Conservation (phyloP, 129 eudicot genomes). For the Oenanthe sinensis region DNA sequence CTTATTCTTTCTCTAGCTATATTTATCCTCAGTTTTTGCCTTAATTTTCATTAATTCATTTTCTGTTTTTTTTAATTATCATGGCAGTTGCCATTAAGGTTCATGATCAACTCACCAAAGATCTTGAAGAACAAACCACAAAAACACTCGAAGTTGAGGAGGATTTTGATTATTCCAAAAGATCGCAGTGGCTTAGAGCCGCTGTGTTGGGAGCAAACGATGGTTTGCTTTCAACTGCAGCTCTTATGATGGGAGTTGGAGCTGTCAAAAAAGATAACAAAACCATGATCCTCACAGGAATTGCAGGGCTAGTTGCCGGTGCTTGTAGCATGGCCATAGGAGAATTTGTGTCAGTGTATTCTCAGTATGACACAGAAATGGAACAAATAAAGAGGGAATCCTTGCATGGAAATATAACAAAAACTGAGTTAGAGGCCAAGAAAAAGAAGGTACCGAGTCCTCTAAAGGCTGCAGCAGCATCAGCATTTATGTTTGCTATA, state of each 20-base stretch:
- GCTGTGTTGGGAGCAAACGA: conserved; percentile 63
- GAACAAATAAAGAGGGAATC: conserved; percentile 48
- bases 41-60: too few species aligned
- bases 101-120: conserved; percentile 17
- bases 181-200: conserved; percentile 62
- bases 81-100: conserved; percentile 4
- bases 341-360: conserved; percentile 64
- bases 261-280: conserved; percentile 40
- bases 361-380: conserved; percentile 63
- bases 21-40: neutral
- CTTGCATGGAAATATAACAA: neutral
- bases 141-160: conserved; percentile 10
- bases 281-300: conserved; percentile 59
- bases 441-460: conserved; percentile 49
- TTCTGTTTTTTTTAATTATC: neutral
- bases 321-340: conserved; percentile 78
- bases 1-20: neutral
- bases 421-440: conserved; percentile 16
- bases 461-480: conserved; percentile 48
- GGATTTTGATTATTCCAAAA: conserved; percentile 30
- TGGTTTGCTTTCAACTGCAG: conserved; percentile 64
- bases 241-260: conserved; percentile 62
- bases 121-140: conserved; percentile 27
- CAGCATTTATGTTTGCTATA: conserved; percentile 45
- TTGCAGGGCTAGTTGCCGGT: conserved; percentile 50